Evolutionary conservation across 192 early-diverging fungal species (phyloP), one percentile per base, ranked within the genome.

Genomic region (Backusella liffmaniae): DNA sequence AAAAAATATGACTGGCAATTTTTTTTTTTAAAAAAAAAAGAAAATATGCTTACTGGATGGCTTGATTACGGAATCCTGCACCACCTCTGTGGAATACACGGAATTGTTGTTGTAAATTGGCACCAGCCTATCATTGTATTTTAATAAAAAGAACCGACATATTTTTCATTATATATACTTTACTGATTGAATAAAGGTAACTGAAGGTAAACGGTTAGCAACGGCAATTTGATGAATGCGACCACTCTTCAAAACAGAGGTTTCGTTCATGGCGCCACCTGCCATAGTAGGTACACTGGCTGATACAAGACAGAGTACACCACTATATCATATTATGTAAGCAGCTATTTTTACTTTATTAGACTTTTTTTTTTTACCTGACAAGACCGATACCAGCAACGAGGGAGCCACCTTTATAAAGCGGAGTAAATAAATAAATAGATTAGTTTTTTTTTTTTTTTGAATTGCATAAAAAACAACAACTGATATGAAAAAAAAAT

Each of bases 11-110:
- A n/a, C 16, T n/a, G 46, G 23, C 1, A 37, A 18, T 66, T 65
- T 29, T 30, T 66, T 36, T 26, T 26, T n/a, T n/a, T n/a, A n/a
- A n/a, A 66, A 66, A 34, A 56, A 59, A 26, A 26, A 66, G 4
- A n/a, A 8, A 35, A 35, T 34, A 32, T 32, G 32, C 51, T 62
- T 77, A 89, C 85, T 84, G 79, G 46, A 83, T 76, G 12, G 89
- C 86, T 73, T 88, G 84, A 65, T 88, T 84, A 69, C 87, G 81
- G 81, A 91, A 91, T 41, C 85, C 85, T 70, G 81, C 87, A 51
- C 90, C 90, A 71, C 90, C 90, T 62, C 85, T 84, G 75, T 90
- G 88, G 74, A 90, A 91, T 2, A 91, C 90, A 62, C 84, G 77
- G 30, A 85, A 90, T 80, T 91, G 90, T 76, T 91, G 90, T 9